Evolutionary conservation across 2,329 filamentous ascomycete genomes (phyloP).

Genomic region (Phialemoniopsis sp.): DNA sequence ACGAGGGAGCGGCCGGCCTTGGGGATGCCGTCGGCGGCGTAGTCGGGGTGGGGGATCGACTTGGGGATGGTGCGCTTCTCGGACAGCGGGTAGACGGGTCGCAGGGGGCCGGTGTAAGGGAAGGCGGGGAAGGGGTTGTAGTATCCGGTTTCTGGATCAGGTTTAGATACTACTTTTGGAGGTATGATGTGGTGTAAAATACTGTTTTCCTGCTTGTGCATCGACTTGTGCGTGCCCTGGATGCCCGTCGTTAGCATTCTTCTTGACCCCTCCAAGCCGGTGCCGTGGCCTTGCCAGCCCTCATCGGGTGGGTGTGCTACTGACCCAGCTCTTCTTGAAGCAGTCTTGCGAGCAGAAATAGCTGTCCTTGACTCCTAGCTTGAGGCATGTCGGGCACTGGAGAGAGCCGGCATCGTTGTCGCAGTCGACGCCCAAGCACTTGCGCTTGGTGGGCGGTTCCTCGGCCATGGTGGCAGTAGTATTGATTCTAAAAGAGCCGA

Average conservation of each 20-base stretch:
- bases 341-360: slow-evolving; percentile 98
- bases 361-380: slow-evolving; percentile 80
- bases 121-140: slow-evolving; percentile 93
- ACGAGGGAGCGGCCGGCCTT: slow-evolving; percentile 56
- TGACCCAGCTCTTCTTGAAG: slow-evolving; percentile 97
- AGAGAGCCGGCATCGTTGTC: slow-evolving; percentile 78
- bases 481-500: too few species aligned
- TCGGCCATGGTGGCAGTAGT: slow-evolving; percentile 34
- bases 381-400: slow-evolving; percentile 94
- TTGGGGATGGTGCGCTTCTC: slow-evolving; percentile 69
- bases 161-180: slow-evolving; percentile 84
- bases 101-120: slow-evolving; percentile 72
- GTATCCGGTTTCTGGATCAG: slow-evolving; percentile 81
- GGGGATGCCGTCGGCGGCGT: slow-evolving; percentile 77
- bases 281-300: not conserved
- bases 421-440: slow-evolving; percentile 81
- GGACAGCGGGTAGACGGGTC: slow-evolving; percentile 85
- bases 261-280: too few species aligned
- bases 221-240: slow-evolving; percentile 75
- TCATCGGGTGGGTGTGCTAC: not conserved
- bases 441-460: slow-evolving; percentile 53
- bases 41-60: slow-evolving; percentile 80
- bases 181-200: slow-evolving; percentile 70
- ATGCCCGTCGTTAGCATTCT: too few species aligned
- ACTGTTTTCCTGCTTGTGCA: slow-evolving; percentile 77